Evolutionary conservation across 2,329 filamentous ascomycete species (phyloP).

Genomic region (Ophiosphaerella korrae): DNA sequence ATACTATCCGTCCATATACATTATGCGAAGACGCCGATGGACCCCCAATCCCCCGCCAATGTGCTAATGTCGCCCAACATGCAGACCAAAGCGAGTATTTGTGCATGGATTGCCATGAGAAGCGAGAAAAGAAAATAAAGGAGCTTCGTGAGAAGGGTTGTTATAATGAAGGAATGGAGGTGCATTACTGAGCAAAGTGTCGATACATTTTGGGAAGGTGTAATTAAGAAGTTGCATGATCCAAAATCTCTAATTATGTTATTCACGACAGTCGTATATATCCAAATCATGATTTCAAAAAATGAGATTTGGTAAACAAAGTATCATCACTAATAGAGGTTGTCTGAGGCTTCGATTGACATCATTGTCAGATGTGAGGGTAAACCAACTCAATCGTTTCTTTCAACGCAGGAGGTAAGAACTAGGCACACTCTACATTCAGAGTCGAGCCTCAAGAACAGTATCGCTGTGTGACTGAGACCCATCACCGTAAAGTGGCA

Average conservation of each 20-base stretch:
- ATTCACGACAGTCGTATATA: too few species aligned
- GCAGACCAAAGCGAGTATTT: conserved; percentile 6
- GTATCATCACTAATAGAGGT: too few species aligned
- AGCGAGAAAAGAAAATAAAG: too few species aligned
- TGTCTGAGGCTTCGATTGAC: too few species aligned
- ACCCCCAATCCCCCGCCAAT: conserved; percentile 10
- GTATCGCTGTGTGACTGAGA: neutral
- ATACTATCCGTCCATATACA: conserved; percentile 6
- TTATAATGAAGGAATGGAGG: neutral
- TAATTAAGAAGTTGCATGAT: too few species aligned
- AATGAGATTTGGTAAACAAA: too few species aligned
- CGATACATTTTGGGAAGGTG: too few species aligned
- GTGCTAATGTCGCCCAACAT: conserved; percentile 1
- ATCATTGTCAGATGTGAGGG: too few species aligned
- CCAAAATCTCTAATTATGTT: too few species aligned
- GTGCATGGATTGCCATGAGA: conserved; percentile 16
- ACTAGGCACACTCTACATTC: neutral
- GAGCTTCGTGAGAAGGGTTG: neutral
- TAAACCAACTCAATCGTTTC: too few species aligned
- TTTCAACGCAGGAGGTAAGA: neutral
- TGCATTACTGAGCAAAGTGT: neutral
- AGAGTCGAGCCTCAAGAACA: conserved; percentile 1
- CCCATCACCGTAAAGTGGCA: conserved; percentile 29
- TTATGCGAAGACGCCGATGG: conserved; percentile 13
- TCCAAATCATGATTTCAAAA: too few species aligned